Evolutionary conservation across 1,284 basidiomycete genomes (phyloP).

Genomic region (Bondarzewia mesenterica): DNA sequence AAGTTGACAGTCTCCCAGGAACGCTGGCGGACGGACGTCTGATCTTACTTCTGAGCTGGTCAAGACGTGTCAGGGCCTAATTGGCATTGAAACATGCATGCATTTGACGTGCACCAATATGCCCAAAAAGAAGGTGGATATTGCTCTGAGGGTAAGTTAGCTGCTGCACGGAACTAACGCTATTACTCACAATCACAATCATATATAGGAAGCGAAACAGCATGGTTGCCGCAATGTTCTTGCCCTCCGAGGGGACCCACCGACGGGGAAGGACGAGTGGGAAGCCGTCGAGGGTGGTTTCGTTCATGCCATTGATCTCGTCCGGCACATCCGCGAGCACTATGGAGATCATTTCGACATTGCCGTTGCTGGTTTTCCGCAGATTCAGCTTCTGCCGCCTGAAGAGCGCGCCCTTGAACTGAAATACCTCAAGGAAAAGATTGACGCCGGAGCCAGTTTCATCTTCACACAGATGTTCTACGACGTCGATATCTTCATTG

Average conservation of each 20-base stretch:
- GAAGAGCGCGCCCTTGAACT: constrained; percentile 82
- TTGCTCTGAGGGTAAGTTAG: constrained; percentile 69
- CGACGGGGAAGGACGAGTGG: constrained; percentile 84
- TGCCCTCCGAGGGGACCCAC: constrained; percentile 92
- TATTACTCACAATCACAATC: constrained; percentile 15
- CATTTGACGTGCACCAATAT: constrained; percentile 98
- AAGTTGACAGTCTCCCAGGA: constrained; percentile 42
- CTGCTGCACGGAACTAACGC: neutral
- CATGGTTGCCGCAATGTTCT: constrained; percentile 93
- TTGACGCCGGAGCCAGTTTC: constrained; percentile 82
- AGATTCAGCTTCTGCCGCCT: constrained; percentile 53
- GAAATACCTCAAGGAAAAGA: constrained; percentile 79
- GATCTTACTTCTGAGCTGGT: constrained; percentile 93
- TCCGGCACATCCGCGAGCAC: constrained; percentile 73
- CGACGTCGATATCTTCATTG: constrained; percentile 78
- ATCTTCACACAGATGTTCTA: constrained; percentile 98
- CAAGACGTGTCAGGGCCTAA: constrained; percentile 86
- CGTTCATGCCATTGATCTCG: constrained; percentile 84
- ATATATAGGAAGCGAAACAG: constrained; percentile 75
- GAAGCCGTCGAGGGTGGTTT: constrained; percentile 86
- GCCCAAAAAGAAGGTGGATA: constrained; percentile 90
- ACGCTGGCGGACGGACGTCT: constrained; percentile 92
- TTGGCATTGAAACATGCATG: constrained; percentile 96
- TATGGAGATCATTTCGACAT: constrained; percentile 93
- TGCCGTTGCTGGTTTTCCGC: constrained; percentile 88